Conservation (phyloP, 805 yeast species). For the Starmerella kuoi region DNA sequence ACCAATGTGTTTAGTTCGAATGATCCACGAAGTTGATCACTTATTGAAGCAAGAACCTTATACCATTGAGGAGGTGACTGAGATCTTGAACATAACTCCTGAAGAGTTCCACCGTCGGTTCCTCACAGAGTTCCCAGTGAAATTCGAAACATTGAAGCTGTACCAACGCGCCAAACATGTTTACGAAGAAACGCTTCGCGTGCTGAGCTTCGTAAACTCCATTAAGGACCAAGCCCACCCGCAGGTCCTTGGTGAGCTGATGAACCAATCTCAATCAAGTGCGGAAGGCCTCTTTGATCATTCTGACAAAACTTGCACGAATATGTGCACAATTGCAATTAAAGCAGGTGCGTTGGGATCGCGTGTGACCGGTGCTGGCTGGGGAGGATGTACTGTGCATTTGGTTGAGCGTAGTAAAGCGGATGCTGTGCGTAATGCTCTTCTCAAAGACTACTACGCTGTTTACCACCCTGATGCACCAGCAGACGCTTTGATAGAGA, state of each 20-base stretch:
- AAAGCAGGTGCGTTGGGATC: conserved; percentile 51
- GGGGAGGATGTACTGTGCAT: conserved; percentile 66
- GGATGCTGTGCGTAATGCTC: conserved; percentile 32
- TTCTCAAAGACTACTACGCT: conserved; percentile 41
- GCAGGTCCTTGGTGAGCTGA: conserved; percentile 37
- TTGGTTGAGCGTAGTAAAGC: conserved; percentile 38
- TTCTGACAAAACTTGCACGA: conserved; percentile 44
- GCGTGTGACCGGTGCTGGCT: conserved; percentile 69
- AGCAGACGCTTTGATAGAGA: conserved; percentile 23
- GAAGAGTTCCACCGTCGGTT: conserved; percentile 37
- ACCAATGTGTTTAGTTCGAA: conserved; percentile 31
- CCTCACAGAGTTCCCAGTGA: conserved; percentile 44
- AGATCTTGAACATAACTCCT: conserved; percentile 32
- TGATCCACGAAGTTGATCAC: conserved; percentile 37
- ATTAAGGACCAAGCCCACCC: conserved; percentile 31
- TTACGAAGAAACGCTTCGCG: conserved; percentile 48
- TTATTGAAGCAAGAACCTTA: conserved; percentile 37
- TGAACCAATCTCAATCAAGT: conserved; percentile 50
- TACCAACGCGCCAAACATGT: conserved; percentile 53
- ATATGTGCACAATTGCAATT: conserved; percentile 42
- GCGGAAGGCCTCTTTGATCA: conserved; percentile 40
- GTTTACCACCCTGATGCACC: conserved; percentile 39
- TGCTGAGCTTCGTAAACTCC: conserved; percentile 37
- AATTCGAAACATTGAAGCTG: conserved; percentile 43
- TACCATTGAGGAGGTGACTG: conserved; percentile 39